Percentiles rank a stretch among this genome's conserved stretches.
phyloP scores from a whole-genome alignment of 306 rosid genomes.

The Spatholobus suberectus region DNA sequence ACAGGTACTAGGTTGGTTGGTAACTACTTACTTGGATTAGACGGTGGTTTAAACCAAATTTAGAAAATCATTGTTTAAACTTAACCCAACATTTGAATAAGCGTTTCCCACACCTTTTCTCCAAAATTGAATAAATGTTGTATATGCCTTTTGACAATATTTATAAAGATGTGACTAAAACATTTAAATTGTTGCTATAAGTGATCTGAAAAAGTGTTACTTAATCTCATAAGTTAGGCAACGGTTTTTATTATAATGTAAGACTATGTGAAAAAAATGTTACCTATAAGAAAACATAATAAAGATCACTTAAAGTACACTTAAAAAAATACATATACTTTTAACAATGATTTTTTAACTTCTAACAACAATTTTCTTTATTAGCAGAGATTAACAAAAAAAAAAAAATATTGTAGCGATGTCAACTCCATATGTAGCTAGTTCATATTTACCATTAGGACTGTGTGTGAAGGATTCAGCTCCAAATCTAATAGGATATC shows the following conservation, averaged over 20 bases:
- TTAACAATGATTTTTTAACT: background rate
- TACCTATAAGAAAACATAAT: background rate
- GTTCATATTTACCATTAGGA: constrained; percentile 22
- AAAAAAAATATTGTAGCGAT: too few relatives aligned
- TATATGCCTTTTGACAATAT: background rate
- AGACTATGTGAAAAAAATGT: background rate
- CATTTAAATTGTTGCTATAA: background rate
- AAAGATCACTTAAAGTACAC: background rate
- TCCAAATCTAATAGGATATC: constrained; percentile 41
- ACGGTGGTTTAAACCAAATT: background rate
- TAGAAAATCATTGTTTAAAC: background rate
- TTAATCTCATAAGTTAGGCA: background rate
- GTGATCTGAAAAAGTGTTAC: background rate
- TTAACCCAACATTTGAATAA: background rate
- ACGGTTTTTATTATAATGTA: background rate
- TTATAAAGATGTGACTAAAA: background rate
- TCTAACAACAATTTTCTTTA: background rate
- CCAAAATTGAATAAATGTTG: background rate
- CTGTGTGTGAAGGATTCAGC: constrained; percentile 25
- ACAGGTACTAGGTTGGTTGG: background rate
- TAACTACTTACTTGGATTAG: background rate
- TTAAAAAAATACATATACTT: background rate
- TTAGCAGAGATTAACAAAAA: too few relatives aligned
- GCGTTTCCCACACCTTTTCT: background rate
- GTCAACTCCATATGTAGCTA: background rate